A percentile compares a stretch with the other conserved stretches of the same genome.
Evolutionary conservation across 2,329 filamentous ascomycete genomes (phyloP).

Genomic region (Cladosporium sp.): DNA sequence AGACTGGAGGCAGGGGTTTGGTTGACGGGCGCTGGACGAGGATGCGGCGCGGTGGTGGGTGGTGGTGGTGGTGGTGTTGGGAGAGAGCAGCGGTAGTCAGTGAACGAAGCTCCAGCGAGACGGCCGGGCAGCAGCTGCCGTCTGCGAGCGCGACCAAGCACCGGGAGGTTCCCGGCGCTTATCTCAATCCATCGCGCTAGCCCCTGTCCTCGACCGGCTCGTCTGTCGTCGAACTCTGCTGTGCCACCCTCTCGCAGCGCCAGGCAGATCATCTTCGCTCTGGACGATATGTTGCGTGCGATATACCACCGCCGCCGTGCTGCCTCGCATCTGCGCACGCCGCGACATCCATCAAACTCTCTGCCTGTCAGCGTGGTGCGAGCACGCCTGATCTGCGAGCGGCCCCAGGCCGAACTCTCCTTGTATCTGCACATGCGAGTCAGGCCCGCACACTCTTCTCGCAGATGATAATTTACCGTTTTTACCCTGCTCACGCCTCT

Average conservation of each 20-base stretch:
- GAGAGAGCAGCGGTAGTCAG: background rate
- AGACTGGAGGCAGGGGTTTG: background rate
- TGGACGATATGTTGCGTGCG: background rate
- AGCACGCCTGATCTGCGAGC: background rate
- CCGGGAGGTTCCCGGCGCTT: background rate
- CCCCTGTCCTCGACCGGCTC: background rate
- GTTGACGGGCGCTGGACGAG: background rate
- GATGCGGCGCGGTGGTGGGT: constrained; percentile 7
- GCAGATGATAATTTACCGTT: constrained; percentile 12
- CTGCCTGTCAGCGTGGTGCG: background rate
- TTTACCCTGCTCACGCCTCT: constrained; percentile 16
- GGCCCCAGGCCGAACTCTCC: constrained; percentile 11
- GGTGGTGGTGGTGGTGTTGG: constrained; percentile 16
- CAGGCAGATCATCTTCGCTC: background rate
- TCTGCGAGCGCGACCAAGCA: constrained; percentile 2
- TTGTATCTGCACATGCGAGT: constrained; percentile 9
- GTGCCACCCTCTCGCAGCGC: background rate
- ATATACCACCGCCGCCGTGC: constrained; percentile 65
- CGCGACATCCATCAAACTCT: background rate
- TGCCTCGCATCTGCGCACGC: constrained; percentile 56
- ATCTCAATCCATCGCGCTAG: background rate
- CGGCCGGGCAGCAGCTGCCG: constrained; percentile 9
- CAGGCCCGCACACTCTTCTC: constrained; percentile 16
- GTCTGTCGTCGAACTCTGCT: constrained; percentile 3
- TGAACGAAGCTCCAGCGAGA: constrained; percentile 9